These are phyloP conservation scores for Pholiota adiposa DNA, from an alignment of 1,284 basidiomycete species.

Conservation along the genomic window DNA sequence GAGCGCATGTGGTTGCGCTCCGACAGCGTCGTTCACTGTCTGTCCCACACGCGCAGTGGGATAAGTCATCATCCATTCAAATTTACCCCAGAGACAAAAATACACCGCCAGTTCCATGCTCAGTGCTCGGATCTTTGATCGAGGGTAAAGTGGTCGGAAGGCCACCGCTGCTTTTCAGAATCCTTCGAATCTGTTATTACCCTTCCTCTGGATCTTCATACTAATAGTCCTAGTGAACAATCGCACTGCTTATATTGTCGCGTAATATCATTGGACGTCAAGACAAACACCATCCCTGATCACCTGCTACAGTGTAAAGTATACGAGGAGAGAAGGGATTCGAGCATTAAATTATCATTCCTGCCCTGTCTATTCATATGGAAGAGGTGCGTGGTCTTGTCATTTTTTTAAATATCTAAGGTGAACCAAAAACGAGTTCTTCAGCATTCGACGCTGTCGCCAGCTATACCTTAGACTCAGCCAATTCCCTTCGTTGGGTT, in stretches of 20 bases:
- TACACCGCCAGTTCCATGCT: not conserved
- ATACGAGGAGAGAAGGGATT: not conserved
- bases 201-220: slow-evolving; percentile 1
- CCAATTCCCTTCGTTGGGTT: not conserved
- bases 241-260: not conserved
- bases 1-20: not conserved
- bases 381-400: not conserved
- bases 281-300: not conserved
- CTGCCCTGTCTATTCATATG: not conserved
- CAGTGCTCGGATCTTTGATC: slow-evolving; percentile 13
- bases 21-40: not conserved
- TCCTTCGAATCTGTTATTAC: not conserved
- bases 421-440: not conserved
- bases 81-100: not conserved
- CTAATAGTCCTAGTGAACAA: not conserved
- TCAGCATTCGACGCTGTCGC: not conserved
- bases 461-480: not conserved
- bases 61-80: not conserved
- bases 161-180: slow-evolving; percentile 4
- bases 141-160: slow-evolving; percentile 1
- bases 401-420: not conserved
- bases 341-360: not conserved
- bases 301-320: not conserved
- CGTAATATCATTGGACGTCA: not conserved
- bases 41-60: not conserved